Evolutionary conservation across 352 stramenopile genomes (phyloP).

Genomic region (Pythium phragmiticola): DNA sequence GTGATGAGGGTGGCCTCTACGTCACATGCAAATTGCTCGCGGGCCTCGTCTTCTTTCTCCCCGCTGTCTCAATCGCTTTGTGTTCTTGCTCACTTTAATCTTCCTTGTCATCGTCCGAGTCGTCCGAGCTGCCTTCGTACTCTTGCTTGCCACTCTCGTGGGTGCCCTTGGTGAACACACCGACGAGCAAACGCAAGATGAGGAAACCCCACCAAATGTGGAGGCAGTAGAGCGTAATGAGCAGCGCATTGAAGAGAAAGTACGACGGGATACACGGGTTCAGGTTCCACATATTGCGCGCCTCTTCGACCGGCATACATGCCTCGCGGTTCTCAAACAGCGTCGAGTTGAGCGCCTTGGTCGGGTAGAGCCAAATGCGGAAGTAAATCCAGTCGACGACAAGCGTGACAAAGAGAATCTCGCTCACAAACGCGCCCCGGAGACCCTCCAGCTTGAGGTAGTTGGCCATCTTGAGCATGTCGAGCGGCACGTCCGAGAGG

Average conservation of each 20-base stretch:
- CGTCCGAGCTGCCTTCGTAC: constrained; percentile 84
- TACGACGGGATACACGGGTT: constrained; percentile 77
- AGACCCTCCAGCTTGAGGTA: constrained; percentile 86
- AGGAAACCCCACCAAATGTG: constrained; percentile 87
- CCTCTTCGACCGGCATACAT: constrained; percentile 64
- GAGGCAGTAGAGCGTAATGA: constrained; percentile 68
- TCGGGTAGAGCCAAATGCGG: constrained; percentile 84
- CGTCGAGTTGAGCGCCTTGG: constrained; percentile 78
- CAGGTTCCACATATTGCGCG: constrained; percentile 68
- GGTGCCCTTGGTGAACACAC: constrained; percentile 68
- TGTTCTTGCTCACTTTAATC: constrained; percentile 9
- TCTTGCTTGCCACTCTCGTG: constrained; percentile 83
- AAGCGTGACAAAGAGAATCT: constrained; percentile 70
- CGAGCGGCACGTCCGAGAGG: constrained; percentile 85
- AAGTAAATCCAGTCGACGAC: constrained; percentile 82
- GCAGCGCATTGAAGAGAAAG: constrained; percentile 81
- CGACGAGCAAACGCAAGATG: constrained; percentile 64
- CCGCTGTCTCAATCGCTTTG: background rate
- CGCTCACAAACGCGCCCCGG: constrained; percentile 63
- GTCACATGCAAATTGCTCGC: constrained; percentile 8
- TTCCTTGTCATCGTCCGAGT: constrained; percentile 51
- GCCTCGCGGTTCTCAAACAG: constrained; percentile 72
- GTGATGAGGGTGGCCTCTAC: constrained; percentile 5
- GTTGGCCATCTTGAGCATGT: constrained; percentile 90
- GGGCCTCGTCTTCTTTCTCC: background rate